A percentile compares a stretch with the other conserved stretches of the same genome.
These are phyloP conservation scores for Geranium brycei DNA, from an alignment of 345 rosid species.

Conservation along the genomic window DNA sequence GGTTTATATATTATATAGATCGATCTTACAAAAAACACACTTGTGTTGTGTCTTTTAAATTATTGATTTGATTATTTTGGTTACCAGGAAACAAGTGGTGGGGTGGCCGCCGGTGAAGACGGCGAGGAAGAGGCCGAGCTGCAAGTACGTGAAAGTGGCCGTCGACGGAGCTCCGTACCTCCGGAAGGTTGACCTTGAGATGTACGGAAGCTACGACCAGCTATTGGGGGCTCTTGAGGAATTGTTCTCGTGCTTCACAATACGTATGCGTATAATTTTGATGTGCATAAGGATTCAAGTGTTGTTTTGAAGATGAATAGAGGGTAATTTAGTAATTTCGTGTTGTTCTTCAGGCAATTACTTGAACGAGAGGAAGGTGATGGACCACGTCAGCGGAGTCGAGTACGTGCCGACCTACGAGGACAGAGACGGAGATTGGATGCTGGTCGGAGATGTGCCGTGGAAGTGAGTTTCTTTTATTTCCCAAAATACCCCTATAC, in stretches of 20 bases:
- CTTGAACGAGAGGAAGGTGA: not conserved
- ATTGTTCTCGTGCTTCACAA: not conserved
- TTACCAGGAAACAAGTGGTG: not conserved
- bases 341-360: not conserved
- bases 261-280: not conserved
- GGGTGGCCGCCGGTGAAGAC: not conserved
- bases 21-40: no score
- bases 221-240: not conserved
- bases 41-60: no score
- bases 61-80: not conserved
- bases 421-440: conserved; percentile 97
- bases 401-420: conserved; percentile 73
- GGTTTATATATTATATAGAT: not conserved
- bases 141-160: not conserved
- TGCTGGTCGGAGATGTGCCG: conserved; percentile 94
- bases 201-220: not conserved
- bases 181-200: not conserved
- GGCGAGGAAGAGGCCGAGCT: not conserved
- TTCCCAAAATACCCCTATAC: no score
- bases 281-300: no score
- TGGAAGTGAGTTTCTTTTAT: conserved; percentile 51
- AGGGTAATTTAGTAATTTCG: not conserved
- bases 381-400: conserved; percentile 19
- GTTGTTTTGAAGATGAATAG: not conserved
- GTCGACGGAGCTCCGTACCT: not conserved